phyloP scores from a whole-genome alignment of 345 rosid species.

The Combretum micranthum region DNA sequence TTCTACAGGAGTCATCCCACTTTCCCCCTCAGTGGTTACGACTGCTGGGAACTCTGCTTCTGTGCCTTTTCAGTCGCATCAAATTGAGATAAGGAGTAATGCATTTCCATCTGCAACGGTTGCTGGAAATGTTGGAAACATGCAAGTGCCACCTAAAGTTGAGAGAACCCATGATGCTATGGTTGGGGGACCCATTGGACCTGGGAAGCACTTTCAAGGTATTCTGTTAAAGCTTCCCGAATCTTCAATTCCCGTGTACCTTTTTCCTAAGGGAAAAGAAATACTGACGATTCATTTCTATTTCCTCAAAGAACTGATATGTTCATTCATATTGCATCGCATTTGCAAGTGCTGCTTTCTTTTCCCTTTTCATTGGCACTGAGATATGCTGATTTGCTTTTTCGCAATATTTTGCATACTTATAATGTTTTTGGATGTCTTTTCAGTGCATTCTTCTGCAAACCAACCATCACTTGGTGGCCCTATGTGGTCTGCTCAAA shows the following conservation, averaged over 20 bases:
- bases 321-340: not conserved
- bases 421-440: constrained; percentile 1
- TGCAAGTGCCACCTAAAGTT: constrained; percentile 31
- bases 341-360: not conserved
- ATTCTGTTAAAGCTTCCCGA: constrained; percentile 5
- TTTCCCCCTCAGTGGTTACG: constrained; percentile 21
- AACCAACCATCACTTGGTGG: constrained; percentile 44
- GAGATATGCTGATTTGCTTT: not conserved
- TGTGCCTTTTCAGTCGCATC: constrained; percentile 31
- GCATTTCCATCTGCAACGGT: constrained; percentile 28
- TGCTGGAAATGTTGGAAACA: constrained; percentile 36
- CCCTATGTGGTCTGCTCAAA: constrained; percentile 61
- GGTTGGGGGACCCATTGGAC: constrained; percentile 46
- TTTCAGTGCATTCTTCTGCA: constrained; percentile 56
- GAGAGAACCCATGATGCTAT: constrained; percentile 36
- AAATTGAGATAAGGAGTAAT: constrained; percentile 32
- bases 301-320: not conserved
- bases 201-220: constrained; percentile 41
- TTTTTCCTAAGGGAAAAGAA: too few species aligned
- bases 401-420: not conserved
- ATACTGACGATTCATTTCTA: not conserved
- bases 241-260: too few species aligned
- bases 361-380: not conserved
- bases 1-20: constrained; percentile 36
- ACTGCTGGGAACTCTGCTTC: constrained; percentile 27